Base-by-base conservation (phyloP, 805 yeast genomes). In the Kuraishia molischiana region DNA sequence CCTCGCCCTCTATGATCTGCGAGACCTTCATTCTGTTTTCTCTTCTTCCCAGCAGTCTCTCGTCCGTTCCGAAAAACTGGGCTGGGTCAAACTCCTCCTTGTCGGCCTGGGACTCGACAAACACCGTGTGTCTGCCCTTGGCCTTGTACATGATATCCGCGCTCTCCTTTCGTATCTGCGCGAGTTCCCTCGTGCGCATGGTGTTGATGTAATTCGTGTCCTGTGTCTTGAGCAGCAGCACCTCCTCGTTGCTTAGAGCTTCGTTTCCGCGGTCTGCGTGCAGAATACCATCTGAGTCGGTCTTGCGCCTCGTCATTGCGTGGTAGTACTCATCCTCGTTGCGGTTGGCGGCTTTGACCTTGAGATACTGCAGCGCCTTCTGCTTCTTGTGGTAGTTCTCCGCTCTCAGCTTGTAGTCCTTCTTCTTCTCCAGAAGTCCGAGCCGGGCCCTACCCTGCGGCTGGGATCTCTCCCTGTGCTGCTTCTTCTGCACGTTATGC, bases 251-350 rank as follows among this genome's bases (percentile, higher is more conserved):
- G 6, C 77, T 61, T 38, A 87, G 59, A 24, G 65, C 64, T 46
- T 74, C 82, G 19, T 66, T 70, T 15, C 74, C 82, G 43, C 95
- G 67, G 18, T 84, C 85, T 1, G 77, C 63, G 9, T 82, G 56
- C 35, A 82, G 51, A 6, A 84, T 67, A 1, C 97, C 97, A 9
- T 70, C 64, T 2, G 67, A 61, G 45, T 86, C 95, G 4, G 92
- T 77, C 49, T 68, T 70, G 42, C 68, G 66, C 11, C 70, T 66
- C 24, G 79, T 74, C 98, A 92, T 92, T 17, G 86, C 92, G 73
- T 86, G 95, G 59, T 90, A 87, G 63, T 83, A 92, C 59, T 92
- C 98, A 69, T 92, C 98, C 13, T 94, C 95, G 55, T 92, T 92
- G 48, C 86, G 72, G 33, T 69, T 68, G 28, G 69, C 63, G 2